phyloP scores from a whole-genome alignment of 345 rosid genomes.

The Excoecaria agallocha region DNA sequence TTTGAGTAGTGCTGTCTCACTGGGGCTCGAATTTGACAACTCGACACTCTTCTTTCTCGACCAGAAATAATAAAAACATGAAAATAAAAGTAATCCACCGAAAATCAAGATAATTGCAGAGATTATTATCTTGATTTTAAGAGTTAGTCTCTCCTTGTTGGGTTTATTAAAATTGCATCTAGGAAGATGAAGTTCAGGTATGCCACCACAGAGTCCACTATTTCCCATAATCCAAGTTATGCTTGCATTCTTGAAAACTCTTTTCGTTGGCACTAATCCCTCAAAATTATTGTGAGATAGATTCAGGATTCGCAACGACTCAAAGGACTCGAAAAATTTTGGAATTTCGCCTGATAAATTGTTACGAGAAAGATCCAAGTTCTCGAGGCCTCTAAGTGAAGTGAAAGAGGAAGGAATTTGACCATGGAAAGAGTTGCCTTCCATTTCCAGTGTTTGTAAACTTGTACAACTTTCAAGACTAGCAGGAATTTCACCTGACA shows the following conservation, averaged over 20 bases:
- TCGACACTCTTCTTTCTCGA: not conserved
- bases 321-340: not conserved
- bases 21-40: not conserved
- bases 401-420: not conserved
- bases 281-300: not conserved
- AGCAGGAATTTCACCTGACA: slow-evolving; percentile 6
- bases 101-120: not conserved
- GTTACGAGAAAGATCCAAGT: no score
- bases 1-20: not conserved
- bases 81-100: not conserved
- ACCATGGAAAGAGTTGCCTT: not conserved
- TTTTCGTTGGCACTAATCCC: not conserved
- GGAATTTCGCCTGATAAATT: not conserved
- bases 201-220: not conserved
- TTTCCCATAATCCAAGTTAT: not conserved
- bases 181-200: not conserved
- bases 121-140: not conserved
- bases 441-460: not conserved
- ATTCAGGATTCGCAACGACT: not conserved
- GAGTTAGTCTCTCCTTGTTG: not conserved
- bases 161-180: not conserved
- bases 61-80: not conserved
- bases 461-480: not conserved
- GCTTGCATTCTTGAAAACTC: slow-evolving; percentile 1
- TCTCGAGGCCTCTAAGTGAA: not conserved